Conservation (phyloP, 805 yeast genomes). For the Metschnikowia noctiluminum region DNA sequence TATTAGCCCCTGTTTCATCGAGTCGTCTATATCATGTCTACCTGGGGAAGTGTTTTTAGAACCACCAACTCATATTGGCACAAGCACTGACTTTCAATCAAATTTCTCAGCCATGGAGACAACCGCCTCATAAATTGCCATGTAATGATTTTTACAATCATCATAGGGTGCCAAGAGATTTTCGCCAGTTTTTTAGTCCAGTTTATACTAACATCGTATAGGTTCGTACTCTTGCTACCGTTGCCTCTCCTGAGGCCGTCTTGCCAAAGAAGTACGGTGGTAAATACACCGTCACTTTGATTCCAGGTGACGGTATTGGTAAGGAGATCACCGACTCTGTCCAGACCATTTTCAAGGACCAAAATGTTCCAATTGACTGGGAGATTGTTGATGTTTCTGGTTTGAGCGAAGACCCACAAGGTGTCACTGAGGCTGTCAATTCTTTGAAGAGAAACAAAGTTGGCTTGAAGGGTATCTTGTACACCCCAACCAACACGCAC, state of each 20-base stretch:
- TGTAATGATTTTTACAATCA: too few species aligned
- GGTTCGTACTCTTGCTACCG: conserved; percentile 52
- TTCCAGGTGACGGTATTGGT: conserved; percentile 99
- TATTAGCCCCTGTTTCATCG: too few species aligned
- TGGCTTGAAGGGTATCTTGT: conserved; percentile 93
- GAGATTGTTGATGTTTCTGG: conserved; percentile 54
- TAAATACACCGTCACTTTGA: conserved; percentile 85
- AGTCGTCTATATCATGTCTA: too few species aligned
- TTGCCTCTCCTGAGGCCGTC: conserved; percentile 56
- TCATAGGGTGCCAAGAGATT: too few species aligned
- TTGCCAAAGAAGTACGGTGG: conserved; percentile 94
- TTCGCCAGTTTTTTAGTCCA: too few species aligned
- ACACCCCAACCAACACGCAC: conserved; percentile 78
- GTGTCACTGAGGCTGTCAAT: conserved; percentile 79
- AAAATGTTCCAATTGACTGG: conserved; percentile 91
- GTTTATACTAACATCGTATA: conserved; percentile 24
- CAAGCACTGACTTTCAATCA: too few species aligned
- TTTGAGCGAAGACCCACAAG: conserved; percentile 38
- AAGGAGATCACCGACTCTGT: conserved; percentile 94
- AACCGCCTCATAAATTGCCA: too few species aligned
- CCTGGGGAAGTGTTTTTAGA: too few species aligned
- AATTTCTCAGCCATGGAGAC: too few species aligned
- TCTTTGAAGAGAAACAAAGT: conserved; percentile 94
- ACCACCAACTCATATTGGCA: too few species aligned
- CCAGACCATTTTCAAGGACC: conserved; percentile 80